Base-by-base conservation (phyloP, 2,329 filamentous ascomycete species). In the Xylariaceae sp. region DNA sequence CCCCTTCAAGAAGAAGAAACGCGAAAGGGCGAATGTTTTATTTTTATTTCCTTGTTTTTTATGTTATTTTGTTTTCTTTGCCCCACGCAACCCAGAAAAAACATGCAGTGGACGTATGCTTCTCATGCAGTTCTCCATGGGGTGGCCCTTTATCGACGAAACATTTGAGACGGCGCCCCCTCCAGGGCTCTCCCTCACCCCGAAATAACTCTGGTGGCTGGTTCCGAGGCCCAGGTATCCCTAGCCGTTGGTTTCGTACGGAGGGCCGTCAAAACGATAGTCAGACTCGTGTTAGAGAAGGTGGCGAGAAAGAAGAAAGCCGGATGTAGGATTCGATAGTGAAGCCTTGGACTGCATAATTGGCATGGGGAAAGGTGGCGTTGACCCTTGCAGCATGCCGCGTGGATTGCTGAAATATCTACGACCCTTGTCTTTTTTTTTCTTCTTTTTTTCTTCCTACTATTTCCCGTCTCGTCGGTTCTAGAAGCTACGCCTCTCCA, bases 41-140 rank as follows among this genome's bases (percentile, higher is more conserved):
- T 30, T 30, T 30, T 30, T 2, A 5, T 5, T 30, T 30, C 3
- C 23, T 4, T 30, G 3, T 4, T 30, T 30, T 30, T 30, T 30
- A 30, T 30, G 23, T 30, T 30, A 30, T 30, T 5, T 30, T 30
- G 23, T 30, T 30, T 30, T 30, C 8, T 42, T 59, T 34, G 51
- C 51, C 47, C 54, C 55, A 55, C 9, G 35, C 37, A 13, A 44
- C 44, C 42, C 35, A 18, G 52, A 4, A 55, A 42, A 44, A 1
- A 30, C 39, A 37, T 57, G 58, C 53, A 58, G 51, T 18, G 55
- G 49, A 30, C 51, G 44, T 59, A 56, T 54, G 56, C 49, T 15
- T 51, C 45, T 30, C 11, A 63, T 62, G 62, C 62, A 57, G 48
- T 62, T 58, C 17, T 57, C 56, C 59, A 63, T 59, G 34, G 23